Percentiles rank a stretch among this genome's conserved stretches.
Conservation (phyloP, 257 asterid genomes). For the Rubia yunnanensis region DNA sequence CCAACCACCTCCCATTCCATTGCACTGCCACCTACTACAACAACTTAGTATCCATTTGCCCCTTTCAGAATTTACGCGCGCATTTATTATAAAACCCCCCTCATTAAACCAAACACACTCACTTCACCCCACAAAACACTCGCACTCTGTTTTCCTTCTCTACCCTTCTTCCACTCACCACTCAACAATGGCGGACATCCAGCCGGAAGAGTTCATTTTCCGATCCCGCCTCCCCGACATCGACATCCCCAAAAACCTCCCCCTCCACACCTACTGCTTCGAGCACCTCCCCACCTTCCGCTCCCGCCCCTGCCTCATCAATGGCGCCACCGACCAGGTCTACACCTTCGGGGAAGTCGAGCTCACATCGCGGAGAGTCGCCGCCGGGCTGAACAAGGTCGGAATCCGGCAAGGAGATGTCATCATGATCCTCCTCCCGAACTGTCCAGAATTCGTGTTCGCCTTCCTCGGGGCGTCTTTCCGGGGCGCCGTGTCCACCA, state of each 20-base stretch:
- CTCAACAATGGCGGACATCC: slow-evolving; percentile 29
- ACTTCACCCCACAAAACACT: slow-evolving; percentile 25
- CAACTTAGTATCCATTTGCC: background rate
- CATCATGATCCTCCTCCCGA: slow-evolving; percentile 78
- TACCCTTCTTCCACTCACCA: background rate
- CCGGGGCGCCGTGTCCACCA: slow-evolving; percentile 63
- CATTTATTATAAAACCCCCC: slow-evolving; percentile 30
- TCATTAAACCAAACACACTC: background rate
- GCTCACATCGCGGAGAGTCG: slow-evolving; percentile 34
- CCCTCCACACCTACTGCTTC: slow-evolving; percentile 70
- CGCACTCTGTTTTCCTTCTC: slow-evolving; percentile 6
- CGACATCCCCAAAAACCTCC: slow-evolving; percentile 60
- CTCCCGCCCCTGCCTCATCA: slow-evolving; percentile 50
- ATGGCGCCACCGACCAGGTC: slow-evolving; percentile 50
- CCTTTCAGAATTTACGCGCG: slow-evolving; percentile 3
- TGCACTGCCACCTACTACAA: slow-evolving; percentile 9
- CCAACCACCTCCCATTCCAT: slow-evolving; percentile 20
- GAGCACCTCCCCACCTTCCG: slow-evolving; percentile 38
- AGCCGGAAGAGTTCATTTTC: slow-evolving; percentile 39
- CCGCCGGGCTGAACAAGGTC: slow-evolving; percentile 45
- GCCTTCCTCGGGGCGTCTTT: slow-evolving; percentile 79
- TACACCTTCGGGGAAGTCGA: slow-evolving; percentile 62
- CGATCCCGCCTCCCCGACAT: slow-evolving; percentile 78
- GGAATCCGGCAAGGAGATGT: slow-evolving; percentile 64
- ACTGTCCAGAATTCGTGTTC: slow-evolving; percentile 67